These are phyloP conservation scores for Hyphopichia wangnamkhiaoensis DNA, from an alignment of 1,139 yeast genomes.

Conservation along the genomic window DNA sequence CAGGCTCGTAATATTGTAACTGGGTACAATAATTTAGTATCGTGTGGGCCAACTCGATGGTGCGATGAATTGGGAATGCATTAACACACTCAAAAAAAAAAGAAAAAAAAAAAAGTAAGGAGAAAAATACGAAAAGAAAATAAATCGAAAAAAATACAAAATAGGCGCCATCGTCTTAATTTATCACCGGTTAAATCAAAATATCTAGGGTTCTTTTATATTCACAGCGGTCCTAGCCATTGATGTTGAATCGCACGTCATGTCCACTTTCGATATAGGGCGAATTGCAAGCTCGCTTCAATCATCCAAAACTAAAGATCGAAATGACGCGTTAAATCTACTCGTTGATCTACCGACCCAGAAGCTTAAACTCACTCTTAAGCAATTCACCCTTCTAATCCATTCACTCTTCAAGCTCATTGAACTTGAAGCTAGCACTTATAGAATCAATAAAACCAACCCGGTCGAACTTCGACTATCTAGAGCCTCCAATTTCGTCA, in stretches of 20 bases:
- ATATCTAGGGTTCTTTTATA: too few species aligned
- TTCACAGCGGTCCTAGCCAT: too few species aligned
- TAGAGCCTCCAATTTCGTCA: conserved; percentile 39
- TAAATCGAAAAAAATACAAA: too few species aligned
- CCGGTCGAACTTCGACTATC: conserved; percentile 43
- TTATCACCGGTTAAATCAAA: too few species aligned
- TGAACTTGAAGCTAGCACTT: conserved; percentile 40
- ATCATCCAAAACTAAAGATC: conserved; percentile 53
- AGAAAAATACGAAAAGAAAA: too few species aligned
- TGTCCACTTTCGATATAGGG: conserved; percentile 24
- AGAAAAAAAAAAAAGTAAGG: too few species aligned
- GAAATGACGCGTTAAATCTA: conserved; percentile 50
- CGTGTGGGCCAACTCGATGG: too few species aligned
- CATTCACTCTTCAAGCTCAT: conserved; percentile 42
- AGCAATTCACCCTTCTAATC: conserved; percentile 28
- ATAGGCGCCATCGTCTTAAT: too few species aligned
- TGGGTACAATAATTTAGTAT: too few species aligned
- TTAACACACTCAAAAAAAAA: too few species aligned
- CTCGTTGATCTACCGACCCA: conserved; percentile 34
- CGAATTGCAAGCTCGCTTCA: conserved; percentile 20
- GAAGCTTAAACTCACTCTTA: conserved; percentile 20
- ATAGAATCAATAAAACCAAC: conserved; percentile 25
- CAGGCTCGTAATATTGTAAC: too few species aligned
- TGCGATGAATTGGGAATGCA: too few species aligned
- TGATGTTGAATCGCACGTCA: conserved; percentile 6